phyloP scores from a whole-genome alignment of 2,329 filamentous ascomycete genomes.

The Akanthomyces lecanii region DNA sequence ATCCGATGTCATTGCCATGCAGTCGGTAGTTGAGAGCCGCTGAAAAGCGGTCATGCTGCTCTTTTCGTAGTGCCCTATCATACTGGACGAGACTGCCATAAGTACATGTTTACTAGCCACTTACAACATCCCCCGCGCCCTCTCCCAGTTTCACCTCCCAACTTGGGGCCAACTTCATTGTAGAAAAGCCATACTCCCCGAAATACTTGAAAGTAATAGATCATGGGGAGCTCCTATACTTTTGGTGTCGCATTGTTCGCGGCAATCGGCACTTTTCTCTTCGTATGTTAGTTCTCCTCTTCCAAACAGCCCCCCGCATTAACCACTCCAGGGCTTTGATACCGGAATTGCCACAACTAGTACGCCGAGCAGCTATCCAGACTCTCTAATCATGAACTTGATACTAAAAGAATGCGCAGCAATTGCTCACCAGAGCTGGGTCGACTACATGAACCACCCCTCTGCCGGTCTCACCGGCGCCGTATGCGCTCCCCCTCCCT shows the following conservation, averaged over 20 bases:
- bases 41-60: not conserved
- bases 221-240: conserved; percentile 5
- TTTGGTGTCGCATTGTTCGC: conserved; percentile 48
- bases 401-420: conserved; percentile 29
- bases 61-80: not conserved
- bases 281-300: conserved; percentile 35
- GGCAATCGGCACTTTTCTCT: conserved; percentile 56
- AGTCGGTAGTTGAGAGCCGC: not conserved
- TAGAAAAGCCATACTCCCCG: too few species aligned
- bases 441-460: conserved; percentile 54
- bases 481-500: conserved; percentile 24
- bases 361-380: conserved; percentile 27
- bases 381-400: conserved; percentile 1
- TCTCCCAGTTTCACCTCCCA: not conserved
- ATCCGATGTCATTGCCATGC: not conserved
- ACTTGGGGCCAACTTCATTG: too few species aligned
- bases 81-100: not conserved
- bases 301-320: conserved; percentile 1
- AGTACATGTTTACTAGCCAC: not conserved
- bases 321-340: conserved; percentile 46
- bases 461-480: conserved; percentile 52
- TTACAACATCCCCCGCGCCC: not conserved
- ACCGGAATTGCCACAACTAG: conserved; percentile 58
- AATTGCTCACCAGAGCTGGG: conserved; percentile 57
- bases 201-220: not conserved